Evolutionary conservation across 2,329 filamentous ascomycete genomes (phyloP).

Genomic region (Cercospora zeina): DNA sequence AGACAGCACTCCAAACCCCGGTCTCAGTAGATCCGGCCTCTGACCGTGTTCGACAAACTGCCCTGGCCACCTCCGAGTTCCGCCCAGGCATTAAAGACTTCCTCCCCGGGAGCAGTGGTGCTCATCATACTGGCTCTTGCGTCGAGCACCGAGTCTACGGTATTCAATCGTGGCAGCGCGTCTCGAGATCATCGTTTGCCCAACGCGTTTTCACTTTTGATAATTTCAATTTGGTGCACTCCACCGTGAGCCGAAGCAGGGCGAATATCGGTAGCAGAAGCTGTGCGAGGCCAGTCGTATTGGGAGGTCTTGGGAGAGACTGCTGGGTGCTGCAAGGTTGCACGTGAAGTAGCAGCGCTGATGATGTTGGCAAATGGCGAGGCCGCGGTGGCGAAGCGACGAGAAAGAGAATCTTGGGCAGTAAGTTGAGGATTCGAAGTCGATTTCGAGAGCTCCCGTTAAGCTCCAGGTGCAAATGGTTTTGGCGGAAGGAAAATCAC

Average conservation of each 20-base stretch:
- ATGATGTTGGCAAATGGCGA: constrained; percentile 22
- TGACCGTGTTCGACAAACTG: constrained; percentile 19
- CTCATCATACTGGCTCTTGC: constrained; percentile 30
- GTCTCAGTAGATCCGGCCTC: neutral
- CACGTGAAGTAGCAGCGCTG: constrained; percentile 15
- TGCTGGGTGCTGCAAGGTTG: neutral
- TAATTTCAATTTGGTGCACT: constrained; percentile 18
- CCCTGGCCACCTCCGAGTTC: constrained; percentile 44
- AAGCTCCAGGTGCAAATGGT: neutral
- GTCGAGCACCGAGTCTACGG: constrained; percentile 21
- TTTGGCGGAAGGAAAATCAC: neutral
- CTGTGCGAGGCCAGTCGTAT: constrained; percentile 2
- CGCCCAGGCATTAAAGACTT: constrained; percentile 51
- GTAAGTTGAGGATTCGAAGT: neutral
- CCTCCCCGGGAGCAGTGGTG: constrained; percentile 47
- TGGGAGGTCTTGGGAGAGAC: neutral
- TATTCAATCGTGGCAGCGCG: constrained; percentile 20
- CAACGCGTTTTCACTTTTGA: neutral
- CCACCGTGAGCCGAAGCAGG: constrained; percentile 2
- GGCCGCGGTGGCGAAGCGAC: neutral
- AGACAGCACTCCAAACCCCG: neutral
- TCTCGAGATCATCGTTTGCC: constrained; percentile 11
- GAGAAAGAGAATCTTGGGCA: neutral
- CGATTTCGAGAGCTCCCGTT: neutral
- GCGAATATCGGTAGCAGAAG: neutral